Evolutionary conservation across 768 basidiomycete species (phyloP).

Genomic region (Phylloporus sp.): DNA sequence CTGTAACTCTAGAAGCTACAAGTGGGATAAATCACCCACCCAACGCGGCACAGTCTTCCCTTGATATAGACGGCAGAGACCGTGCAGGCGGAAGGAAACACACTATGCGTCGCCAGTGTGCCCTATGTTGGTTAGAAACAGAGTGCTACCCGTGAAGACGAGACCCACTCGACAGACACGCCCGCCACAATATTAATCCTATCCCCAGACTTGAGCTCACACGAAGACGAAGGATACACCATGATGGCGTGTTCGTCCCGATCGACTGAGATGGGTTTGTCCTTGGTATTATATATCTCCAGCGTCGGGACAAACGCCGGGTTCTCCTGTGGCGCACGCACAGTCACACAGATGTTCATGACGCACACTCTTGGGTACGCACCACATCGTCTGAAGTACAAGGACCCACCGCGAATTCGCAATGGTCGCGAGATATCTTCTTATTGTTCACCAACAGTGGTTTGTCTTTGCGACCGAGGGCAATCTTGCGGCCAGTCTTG

Average conservation of each 20-base stretch:
- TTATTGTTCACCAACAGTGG: conserved; percentile 51
- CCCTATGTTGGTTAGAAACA: conserved; percentile 29
- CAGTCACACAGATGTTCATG: background rate
- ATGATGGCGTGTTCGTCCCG: conserved; percentile 31
- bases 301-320: conserved; percentile 46
- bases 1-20: background rate
- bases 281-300: conserved; percentile 43
- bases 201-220: conserved; percentile 54
- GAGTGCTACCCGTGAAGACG: background rate
- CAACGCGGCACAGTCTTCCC: conserved; percentile 44
- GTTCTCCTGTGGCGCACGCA: conserved; percentile 38
- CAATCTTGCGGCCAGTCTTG: conserved; percentile 51
- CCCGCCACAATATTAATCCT: conserved; percentile 41
- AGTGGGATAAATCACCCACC: conserved; percentile 38
- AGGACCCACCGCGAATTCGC: conserved; percentile 49
- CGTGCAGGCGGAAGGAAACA: conserved; percentile 41
- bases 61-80: conserved; percentile 34
- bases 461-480: conserved; percentile 53
- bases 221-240: conserved; percentile 35
- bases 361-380: conserved; percentile 22
- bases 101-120: conserved; percentile 48
- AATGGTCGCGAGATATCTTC: conserved; percentile 62
- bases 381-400: conserved; percentile 54
- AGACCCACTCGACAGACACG: conserved; percentile 42
- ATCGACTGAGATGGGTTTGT: conserved; percentile 41